Evolutionary conservation across 345 rosid species (phyloP), one percentile per base, ranked within the genome.

Genomic region (Populus davidiana): DNA sequence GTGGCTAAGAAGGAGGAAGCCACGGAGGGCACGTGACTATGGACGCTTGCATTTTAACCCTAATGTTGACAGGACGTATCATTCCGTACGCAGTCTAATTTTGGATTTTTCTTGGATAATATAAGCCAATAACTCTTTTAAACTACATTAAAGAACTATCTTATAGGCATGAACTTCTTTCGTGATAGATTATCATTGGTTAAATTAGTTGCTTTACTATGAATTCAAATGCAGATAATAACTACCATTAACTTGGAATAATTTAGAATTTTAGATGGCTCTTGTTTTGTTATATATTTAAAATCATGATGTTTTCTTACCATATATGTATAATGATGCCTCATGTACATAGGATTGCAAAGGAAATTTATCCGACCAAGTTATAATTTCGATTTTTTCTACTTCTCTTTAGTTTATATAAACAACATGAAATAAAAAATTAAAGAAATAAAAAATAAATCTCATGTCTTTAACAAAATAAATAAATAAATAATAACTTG

Each of bases 171-270:
- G 25, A 8, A 20, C 2, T 20, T 5, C 23, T 3, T 36, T 12
- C 47, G 44, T 67, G 44, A 25, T 23, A 67, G 41, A 33, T 23
- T 20, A 9, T 67, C 14, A n/a, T 36, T 67, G 6, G 70, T 67
- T 20, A 8, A 1, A 0, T 1, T 0, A 6, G 0, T 8, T 17
- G 39, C 9, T 2, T 7, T 5, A 67, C 6, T 3, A 1, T 17
- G 44, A 9, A 20, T 8, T 5, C 44, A 36, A 20, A 8, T 35
- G 70, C 44, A 20, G 8, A 25, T 6, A 1, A 9, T 0, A 36
- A 2, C 16, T 50, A 8, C 69, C 54, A 44, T 64, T 50, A 50
- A 52, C 63, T 49, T 33, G 0, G 35, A 33, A 33, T 33, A 4
- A 33, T 33, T 33, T 33, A 33, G 36, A 33, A 33, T 33, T 33